A percentile compares a stretch with the other conserved stretches of the same genome.
Conservation (phyloP, 1,284 basidiomycete species). For the Puccinia horiana region DNA sequence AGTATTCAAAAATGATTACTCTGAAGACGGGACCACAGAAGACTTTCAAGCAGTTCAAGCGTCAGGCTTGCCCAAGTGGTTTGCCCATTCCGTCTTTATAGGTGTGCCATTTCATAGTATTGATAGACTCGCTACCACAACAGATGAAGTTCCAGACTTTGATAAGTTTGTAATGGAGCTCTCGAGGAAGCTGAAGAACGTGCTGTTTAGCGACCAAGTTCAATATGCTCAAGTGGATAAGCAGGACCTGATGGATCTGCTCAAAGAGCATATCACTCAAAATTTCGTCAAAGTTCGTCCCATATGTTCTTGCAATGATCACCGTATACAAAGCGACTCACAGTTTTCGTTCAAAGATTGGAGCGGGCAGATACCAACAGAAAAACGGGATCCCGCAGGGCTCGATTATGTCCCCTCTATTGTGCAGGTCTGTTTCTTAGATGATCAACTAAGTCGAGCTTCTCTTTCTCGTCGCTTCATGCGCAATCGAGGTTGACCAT, state of each 20-base stretch:
- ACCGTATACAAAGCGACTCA: not conserved
- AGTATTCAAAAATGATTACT: slow-evolving; percentile 66
- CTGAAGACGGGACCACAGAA: slow-evolving; percentile 61
- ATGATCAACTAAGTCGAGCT: not conserved
- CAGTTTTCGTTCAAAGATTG: slow-evolving; percentile 65
- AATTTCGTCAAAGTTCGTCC: slow-evolving; percentile 79
- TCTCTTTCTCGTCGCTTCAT: not conserved
- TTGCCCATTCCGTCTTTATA: slow-evolving; percentile 28
- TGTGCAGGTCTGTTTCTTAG: slow-evolving; percentile 64
- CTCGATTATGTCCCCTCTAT: slow-evolving; percentile 79
- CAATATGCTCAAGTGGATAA: slow-evolving; percentile 65
- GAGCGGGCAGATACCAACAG: slow-evolving; percentile 75
- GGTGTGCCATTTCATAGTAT: not conserved
- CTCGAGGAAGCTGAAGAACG: slow-evolving; percentile 70
- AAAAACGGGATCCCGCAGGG: slow-evolving; percentile 92
- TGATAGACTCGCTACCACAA: slow-evolving; percentile 27
- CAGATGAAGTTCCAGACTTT: slow-evolving; percentile 75
- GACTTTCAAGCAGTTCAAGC: slow-evolving; percentile 65
- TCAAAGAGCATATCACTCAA: slow-evolving; percentile 84
- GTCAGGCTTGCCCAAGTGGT: slow-evolving; percentile 72
- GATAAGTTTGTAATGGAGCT: slow-evolving; percentile 68
- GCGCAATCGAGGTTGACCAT: not conserved
- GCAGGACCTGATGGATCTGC: slow-evolving; percentile 69
- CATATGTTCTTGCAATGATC: slow-evolving; percentile 4
- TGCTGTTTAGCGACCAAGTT: slow-evolving; percentile 82